Evolutionary conservation across 352 stramenopile species (phyloP), one percentile per base, ranked within the genome.

Genomic region (Aphanomyces euteiches): DNA sequence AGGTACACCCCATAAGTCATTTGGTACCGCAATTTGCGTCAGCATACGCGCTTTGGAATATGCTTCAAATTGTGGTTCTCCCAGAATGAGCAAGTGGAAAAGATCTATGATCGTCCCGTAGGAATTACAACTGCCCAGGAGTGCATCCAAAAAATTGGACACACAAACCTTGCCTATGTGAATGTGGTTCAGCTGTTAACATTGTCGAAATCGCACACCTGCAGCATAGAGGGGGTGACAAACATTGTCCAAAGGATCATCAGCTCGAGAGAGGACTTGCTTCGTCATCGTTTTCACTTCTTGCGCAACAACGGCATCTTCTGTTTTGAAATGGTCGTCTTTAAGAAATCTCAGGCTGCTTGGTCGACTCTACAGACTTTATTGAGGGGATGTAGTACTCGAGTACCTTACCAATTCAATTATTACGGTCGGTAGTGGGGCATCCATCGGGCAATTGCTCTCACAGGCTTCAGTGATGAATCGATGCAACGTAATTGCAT

Each of bases 381-480:
- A 17, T 12, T 50, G 10, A 50, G 43, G n/a, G 21, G 37, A 21
- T 17, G 36, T 7, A 67, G 4, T 45, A 45, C 7, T 54, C 21
- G 43, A 70, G 15, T 28, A 15, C 3, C 15, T 39, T 63, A 70
- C 64, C 5, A 70, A 47, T 28, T 70, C 64, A n/a, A 70, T 63
- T 5, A 70, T 15, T 10, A 70, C 53, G 12, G 47, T 70, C 5
- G 64, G 64, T 7, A 48, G 38, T 2, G 64, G 48, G 4, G 47
- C 3, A 17, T 63, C 54, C 36, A 58, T 45, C 0, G 56, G 47
- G 5, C 57, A 43, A 50, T 81, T 67, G 45, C 81, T 83, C 47
- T 90, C 80, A 50, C 84, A 82, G 0, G 82, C 80, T 74, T 92
- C 82, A n/a, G 78, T 88, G 40, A 90, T 89, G 50, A 89, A 90